Evolutionary conservation across 192 early-diverging fungal species (phyloP).

Genomic region (Gamsiella multidivaricata): DNA sequence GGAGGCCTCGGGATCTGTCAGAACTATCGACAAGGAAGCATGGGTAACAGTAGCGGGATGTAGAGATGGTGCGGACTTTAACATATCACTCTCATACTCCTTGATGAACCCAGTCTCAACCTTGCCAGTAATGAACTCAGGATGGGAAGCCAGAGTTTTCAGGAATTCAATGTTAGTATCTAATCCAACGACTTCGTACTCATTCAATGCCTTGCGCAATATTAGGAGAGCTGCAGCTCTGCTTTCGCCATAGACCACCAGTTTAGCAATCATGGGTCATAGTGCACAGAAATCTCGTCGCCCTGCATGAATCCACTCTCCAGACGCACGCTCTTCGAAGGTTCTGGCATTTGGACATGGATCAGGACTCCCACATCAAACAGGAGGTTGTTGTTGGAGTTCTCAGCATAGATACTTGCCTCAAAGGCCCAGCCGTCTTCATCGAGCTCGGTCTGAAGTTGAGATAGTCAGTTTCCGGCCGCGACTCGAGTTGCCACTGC

Average conservation of each 20-base stretch:
- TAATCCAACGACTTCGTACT: conserved; percentile 90
- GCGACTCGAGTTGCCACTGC: conserved; percentile 97
- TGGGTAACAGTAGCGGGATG: conserved; percentile 69
- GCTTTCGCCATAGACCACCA: conserved; percentile 87
- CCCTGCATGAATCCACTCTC: conserved; percentile 95
- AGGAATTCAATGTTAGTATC: conserved; percentile 96
- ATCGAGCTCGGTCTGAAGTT: conserved; percentile 73
- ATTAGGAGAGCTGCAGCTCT: conserved; percentile 84
- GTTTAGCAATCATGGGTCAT: conserved; percentile 96
- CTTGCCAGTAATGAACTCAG: conserved; percentile 85
- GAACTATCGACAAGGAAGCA: conserved; percentile 65
- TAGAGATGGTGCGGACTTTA: conserved; percentile 29
- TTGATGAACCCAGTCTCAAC: conserved; percentile 96
- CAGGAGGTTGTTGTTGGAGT: conserved; percentile 86
- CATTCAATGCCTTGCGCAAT: conserved; percentile 81
- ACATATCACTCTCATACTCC: conserved; percentile 61
- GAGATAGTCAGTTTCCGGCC: conserved; percentile 85
- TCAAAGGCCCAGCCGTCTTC: conserved; percentile 93
- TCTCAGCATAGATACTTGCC: conserved; percentile 97
- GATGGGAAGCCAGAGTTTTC: conserved; percentile 78
- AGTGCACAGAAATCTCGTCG: conserved; percentile 92
- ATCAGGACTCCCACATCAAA: conserved; percentile 91
- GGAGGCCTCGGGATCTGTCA: conserved; percentile 50
- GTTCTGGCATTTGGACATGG: conserved; percentile 76
- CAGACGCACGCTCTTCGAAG: conserved; percentile 75